phyloP scores from a whole-genome alignment of 2,329 filamentous ascomycete genomes.

The Cladosporium sp. region DNA sequence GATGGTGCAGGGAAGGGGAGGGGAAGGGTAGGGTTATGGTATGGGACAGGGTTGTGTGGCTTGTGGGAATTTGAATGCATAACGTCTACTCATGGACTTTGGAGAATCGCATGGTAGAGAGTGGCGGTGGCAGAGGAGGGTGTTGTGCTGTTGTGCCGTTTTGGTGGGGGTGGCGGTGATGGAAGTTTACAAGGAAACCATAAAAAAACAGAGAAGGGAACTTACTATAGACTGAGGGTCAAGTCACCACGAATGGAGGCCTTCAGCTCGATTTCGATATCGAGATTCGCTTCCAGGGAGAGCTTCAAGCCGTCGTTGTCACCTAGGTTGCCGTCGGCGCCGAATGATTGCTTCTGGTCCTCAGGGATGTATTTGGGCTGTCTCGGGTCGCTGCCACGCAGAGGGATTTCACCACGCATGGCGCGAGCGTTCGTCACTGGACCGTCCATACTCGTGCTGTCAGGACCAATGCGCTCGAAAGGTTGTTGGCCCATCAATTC shows the following conservation, averaged over 20 bases:
- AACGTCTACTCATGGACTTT: too few relatives aligned
- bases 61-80: too few relatives aligned
- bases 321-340: not conserved
- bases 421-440: slow-evolving; percentile 52
- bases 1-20: too few relatives aligned
- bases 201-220: slow-evolving; percentile 24
- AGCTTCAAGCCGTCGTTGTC: slow-evolving; percentile 65
- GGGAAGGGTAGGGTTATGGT: too few relatives aligned
- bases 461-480: slow-evolving; percentile 53
- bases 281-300: slow-evolving; percentile 71
- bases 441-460: slow-evolving; percentile 52
- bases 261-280: slow-evolving; percentile 80
- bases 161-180: not conserved
- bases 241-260: slow-evolving; percentile 81
- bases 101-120: too few relatives aligned
- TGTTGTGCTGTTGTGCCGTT: not conserved
- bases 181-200: not conserved
- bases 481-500: slow-evolving; percentile 46
- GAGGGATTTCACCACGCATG: slow-evolving; percentile 51
- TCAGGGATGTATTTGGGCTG: slow-evolving; percentile 38
- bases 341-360: slow-evolving; percentile 3
- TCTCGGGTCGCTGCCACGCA: slow-evolving; percentile 48
- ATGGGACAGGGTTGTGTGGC: not conserved
- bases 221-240: slow-evolving; percentile 71
- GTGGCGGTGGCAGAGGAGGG: not conserved